These are phyloP conservation scores for Heteromeles arbutifolia DNA, from an alignment of 306 rosid genomes.

Conservation along the genomic window DNA sequence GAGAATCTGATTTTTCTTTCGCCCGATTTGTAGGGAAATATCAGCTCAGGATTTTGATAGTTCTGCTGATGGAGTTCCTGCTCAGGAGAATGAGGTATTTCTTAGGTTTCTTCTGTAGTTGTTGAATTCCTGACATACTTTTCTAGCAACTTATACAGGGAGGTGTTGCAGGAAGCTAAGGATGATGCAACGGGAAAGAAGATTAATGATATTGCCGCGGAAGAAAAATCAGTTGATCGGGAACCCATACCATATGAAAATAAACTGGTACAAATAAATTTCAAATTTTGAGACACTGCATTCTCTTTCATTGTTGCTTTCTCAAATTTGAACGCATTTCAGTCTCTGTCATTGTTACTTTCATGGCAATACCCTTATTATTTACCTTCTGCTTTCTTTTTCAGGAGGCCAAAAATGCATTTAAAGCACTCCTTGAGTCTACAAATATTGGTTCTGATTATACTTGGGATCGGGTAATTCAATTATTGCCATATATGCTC, in stretches of 20 bases:
- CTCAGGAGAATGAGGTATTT: slow-evolving; percentile 49
- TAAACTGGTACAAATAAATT: slow-evolving; percentile 52
- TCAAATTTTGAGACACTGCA: background rate
- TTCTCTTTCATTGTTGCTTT: background rate
- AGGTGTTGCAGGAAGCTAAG: slow-evolving; percentile 46
- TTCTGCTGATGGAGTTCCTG: slow-evolving; percentile 47
- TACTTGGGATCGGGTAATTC: slow-evolving; percentile 96
- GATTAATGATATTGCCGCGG: slow-evolving; percentile 39
- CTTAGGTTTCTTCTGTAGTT: slow-evolving; percentile 8
- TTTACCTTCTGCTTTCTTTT: slow-evolving; percentile 9
- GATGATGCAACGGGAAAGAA: slow-evolving; percentile 44
- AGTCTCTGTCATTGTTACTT: background rate
- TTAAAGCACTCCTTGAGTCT: slow-evolving; percentile 76
- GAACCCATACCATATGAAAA: slow-evolving; percentile 56
- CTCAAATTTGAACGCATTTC: background rate
- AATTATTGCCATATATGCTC: background rate
- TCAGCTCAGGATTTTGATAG: slow-evolving; percentile 35
- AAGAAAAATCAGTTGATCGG: slow-evolving; percentile 61
- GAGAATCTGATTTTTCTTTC: slow-evolving; percentile 11
- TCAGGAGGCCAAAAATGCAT: slow-evolving; percentile 87
- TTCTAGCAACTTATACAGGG: slow-evolving; percentile 22
- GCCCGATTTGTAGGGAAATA: slow-evolving; percentile 41
- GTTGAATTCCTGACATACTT: slow-evolving; percentile 18
- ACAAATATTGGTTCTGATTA: slow-evolving; percentile 87
- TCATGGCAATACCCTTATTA: slow-evolving; percentile 11